These are phyloP conservation scores for Stellera chamaejasme DNA, from an alignment of 345 rosid species.

Conservation along the genomic window DNA sequence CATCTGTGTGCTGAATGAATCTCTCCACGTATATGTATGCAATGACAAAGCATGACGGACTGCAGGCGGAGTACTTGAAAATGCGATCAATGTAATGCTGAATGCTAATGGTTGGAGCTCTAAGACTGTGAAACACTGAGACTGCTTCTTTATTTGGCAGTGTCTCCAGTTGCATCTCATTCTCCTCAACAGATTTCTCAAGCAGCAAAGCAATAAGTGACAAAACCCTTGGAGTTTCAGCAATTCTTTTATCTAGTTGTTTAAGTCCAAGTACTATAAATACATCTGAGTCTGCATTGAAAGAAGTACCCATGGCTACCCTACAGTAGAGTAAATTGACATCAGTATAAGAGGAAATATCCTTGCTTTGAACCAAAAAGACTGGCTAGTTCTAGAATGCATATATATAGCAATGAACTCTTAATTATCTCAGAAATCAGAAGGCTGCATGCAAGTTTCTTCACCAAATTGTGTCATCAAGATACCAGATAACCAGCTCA, in stretches of 20 bases:
- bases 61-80: conserved; percentile 22
- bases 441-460: too few species aligned
- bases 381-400: too few species aligned
- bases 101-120: conserved; percentile 18
- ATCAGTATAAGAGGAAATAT: neutral
- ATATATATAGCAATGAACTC: too few species aligned
- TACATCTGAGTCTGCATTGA: conserved; percentile 28
- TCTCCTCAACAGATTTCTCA: conserved; percentile 19
- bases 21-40: conserved; percentile 8
- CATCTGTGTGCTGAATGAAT: too few species aligned
- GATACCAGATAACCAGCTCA: too few species aligned
- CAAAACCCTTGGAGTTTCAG: conserved; percentile 16
- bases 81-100: conserved; percentile 24
- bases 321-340: conserved; percentile 14
- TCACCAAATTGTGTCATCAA: too few species aligned
- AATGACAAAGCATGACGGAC: conserved; percentile 24
- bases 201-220: conserved; percentile 21
- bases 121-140: conserved; percentile 26
- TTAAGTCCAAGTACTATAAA: conserved; percentile 56
- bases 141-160: conserved; percentile 12
- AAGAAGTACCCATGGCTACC: conserved; percentile 42
- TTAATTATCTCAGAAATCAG: too few species aligned
- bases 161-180: conserved; percentile 9
- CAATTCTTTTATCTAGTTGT: conserved; percentile 27
- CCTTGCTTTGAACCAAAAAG: too few species aligned